Evolutionary conservation across 495 filamentous ascomycete species (phyloP).

Genomic region (Diplogelasinospora grovesii): DNA sequence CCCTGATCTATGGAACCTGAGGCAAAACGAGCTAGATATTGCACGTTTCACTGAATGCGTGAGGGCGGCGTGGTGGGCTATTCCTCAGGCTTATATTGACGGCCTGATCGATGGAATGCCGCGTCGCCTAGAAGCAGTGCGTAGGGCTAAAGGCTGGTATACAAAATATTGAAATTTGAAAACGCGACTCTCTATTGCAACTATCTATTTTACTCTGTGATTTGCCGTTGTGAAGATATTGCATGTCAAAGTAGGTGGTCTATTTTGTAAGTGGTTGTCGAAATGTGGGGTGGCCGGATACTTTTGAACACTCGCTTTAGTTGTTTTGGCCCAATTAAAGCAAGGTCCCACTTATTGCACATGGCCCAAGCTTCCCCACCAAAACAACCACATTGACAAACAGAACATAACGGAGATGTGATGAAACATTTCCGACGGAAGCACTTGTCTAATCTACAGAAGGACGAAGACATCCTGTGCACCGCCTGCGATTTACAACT

Average conservation of each 20-base stretch:
- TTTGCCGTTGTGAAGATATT: constrained; percentile 6
- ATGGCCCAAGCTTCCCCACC: no score
- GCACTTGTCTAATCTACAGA: neutral
- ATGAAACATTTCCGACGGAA: neutral
- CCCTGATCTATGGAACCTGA: constrained; percentile 11
- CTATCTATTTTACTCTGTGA: constrained; percentile 17
- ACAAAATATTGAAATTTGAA: constrained; percentile 18
- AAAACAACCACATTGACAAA: no score
- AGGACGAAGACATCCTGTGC: neutral
- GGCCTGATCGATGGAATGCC: constrained; percentile 11
- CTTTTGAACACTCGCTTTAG: neutral
- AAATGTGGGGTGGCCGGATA: neutral
- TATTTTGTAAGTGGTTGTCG: neutral
- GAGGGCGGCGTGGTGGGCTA: constrained; percentile 8
- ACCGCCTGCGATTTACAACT: neutral
- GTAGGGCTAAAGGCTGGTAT: constrained; percentile 7
- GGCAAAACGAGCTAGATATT: constrained; percentile 8
- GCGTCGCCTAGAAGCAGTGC: constrained; percentile 1
- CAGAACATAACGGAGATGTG: no score
- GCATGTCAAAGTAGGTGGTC: neutral
- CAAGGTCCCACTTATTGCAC: no score
- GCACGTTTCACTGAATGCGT: constrained; percentile 9
- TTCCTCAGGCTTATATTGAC: constrained; percentile 11
- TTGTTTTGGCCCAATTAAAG: no score
- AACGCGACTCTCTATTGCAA: neutral